Evolutionary conservation across 2,329 filamentous ascomycete genomes (phyloP).

Genomic region (Alternaria solani): DNA sequence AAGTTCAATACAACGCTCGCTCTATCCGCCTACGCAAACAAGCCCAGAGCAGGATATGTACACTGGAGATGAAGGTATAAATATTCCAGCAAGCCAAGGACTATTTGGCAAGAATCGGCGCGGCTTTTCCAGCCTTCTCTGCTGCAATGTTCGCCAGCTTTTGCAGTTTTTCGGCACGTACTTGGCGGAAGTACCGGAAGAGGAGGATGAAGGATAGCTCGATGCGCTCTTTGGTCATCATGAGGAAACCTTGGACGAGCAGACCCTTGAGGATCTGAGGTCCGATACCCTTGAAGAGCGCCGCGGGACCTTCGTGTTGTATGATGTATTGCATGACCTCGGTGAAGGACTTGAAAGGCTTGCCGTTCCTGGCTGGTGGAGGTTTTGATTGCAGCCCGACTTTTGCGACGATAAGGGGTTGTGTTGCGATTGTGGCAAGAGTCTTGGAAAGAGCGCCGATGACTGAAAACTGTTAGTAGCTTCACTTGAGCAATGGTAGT

Average conservation of each 20-base stretch:
- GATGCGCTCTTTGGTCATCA: conserved; percentile 99
- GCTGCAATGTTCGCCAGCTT: conserved; percentile 71
- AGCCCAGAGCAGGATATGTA: conserved; percentile 9
- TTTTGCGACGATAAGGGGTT: conserved; percentile 97
- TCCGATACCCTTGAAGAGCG: conserved; percentile 96
- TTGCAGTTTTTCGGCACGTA: conserved; percentile 74
- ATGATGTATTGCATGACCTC: conserved; percentile 97
- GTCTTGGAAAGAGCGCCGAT: conserved; percentile 93
- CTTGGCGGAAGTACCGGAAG: conserved; percentile 78
- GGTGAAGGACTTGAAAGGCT: conserved; percentile 89
- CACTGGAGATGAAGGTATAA: conserved; percentile 10
- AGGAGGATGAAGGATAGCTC: conserved; percentile 88
- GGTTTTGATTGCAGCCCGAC: conserved; percentile 95
- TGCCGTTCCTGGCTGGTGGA: conserved; percentile 81
- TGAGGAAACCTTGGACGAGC: conserved; percentile 91
- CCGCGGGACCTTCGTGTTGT: conserved; percentile 80
- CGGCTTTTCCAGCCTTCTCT: conserved; percentile 56
- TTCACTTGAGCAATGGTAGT: conserved; percentile 1
- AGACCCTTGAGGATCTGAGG: conserved; percentile 94
- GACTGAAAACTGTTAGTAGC: conserved; percentile 60
- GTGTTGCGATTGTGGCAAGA: conserved; percentile 88
- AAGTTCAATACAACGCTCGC: background rate
- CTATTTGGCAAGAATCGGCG: conserved; percentile 46
- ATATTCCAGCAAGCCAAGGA: conserved; percentile 1
- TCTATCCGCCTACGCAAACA: background rate